Evolutionary conservation across 1,284 basidiomycete species (phyloP).

Genomic region (Rhodotorula sp.): DNA sequence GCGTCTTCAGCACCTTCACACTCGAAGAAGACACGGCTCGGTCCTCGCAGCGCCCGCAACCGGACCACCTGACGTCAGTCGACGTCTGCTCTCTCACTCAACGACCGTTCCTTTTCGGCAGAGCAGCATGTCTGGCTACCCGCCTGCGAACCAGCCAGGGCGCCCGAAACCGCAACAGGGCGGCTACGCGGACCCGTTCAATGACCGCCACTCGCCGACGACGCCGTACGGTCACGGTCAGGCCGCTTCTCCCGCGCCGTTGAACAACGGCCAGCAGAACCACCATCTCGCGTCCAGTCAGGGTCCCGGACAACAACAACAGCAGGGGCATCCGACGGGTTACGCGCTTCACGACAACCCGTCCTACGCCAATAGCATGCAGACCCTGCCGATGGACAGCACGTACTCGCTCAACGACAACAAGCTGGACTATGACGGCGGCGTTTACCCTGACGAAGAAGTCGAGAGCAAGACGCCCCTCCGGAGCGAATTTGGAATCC

Average conservation of each 20-base stretch:
- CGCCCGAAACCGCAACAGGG: background rate
- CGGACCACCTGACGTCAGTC: background rate
- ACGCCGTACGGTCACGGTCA: constrained; percentile 6
- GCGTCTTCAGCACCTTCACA: too few species aligned
- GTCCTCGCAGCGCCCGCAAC: too few species aligned
- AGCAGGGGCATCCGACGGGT: constrained; percentile 6
- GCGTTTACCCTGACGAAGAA: constrained; percentile 21
- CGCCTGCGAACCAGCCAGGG: background rate
- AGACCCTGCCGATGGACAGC: constrained; percentile 21
- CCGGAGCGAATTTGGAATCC: constrained; percentile 14
- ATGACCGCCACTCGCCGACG: constrained; percentile 22
- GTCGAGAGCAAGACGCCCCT: constrained; percentile 29
- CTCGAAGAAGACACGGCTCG: too few species aligned
- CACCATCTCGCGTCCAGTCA: background rate
- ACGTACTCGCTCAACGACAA: constrained; percentile 24
- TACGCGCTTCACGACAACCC: constrained; percentile 12
- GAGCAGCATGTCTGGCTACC: constrained; percentile 18
- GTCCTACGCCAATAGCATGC: constrained; percentile 18
- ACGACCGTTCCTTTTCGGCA: background rate
- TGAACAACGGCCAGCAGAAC: background rate
- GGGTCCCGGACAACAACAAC: background rate
- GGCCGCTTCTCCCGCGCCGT: background rate
- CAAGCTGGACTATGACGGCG: constrained; percentile 1
- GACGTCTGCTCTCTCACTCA: background rate
- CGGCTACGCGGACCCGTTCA: constrained; percentile 24